Conservation (phyloP, 495 filamentous ascomycete genomes). For the Penicillium silybi region DNA sequence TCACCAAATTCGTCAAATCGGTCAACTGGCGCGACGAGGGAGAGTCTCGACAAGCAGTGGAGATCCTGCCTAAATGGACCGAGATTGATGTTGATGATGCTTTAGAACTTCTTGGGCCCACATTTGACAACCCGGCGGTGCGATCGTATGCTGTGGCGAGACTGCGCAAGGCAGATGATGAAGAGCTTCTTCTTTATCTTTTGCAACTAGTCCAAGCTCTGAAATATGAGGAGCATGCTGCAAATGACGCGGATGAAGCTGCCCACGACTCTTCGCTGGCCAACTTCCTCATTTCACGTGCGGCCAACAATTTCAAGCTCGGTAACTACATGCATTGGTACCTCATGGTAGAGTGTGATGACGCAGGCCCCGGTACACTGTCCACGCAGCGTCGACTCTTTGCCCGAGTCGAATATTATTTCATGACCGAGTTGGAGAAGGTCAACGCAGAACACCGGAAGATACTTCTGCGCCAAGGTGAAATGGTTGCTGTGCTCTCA, state of each 20-base stretch:
- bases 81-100: constrained; percentile 98
- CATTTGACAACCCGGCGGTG: constrained; percentile 82
- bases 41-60: constrained; percentile 83
- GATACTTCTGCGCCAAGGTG: constrained; percentile 79
- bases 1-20: constrained; percentile 97
- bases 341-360: constrained; percentile 93
- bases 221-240: constrained; percentile 80
- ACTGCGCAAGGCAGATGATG: constrained; percentile 85
- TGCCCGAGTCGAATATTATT: constrained; percentile 87
- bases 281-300: constrained; percentile 81
- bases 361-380: constrained; percentile 66
- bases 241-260: constrained; percentile 55
- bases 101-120: constrained; percentile 87
- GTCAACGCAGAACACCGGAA: constrained; percentile 62
- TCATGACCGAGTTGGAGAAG: constrained; percentile 76
- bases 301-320: constrained; percentile 78
- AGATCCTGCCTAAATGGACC: constrained; percentile 89
- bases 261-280: constrained; percentile 84
- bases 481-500: constrained; percentile 79
- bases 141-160: constrained; percentile 91
- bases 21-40: constrained; percentile 88
- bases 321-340: constrained; percentile 98
- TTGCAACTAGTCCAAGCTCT: constrained; percentile 94
- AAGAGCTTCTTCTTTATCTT: constrained; percentile 88
- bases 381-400: constrained; percentile 77